Percentiles rank a stretch among this genome's conserved stretches.
Conservation (phyloP, 2,329 filamentous ascomycete species). For the Ophiostoma populinum region DNA sequence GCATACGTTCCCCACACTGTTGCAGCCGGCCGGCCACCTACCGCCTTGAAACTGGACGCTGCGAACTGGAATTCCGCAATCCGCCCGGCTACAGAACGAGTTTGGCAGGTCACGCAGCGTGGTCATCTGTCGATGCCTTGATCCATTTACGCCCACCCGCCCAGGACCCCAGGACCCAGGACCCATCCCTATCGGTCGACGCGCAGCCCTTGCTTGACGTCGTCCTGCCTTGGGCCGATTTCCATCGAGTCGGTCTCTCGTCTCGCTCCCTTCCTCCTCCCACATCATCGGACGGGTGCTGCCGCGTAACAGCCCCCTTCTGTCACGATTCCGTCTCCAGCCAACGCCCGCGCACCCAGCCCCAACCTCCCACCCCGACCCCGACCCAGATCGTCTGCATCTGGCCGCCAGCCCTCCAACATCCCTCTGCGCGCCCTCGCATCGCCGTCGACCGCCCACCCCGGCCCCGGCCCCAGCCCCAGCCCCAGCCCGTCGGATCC, state of each 20-base stretch:
- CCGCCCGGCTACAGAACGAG: not conserved
- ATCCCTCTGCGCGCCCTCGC: constrained; percentile 69
- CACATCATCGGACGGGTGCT: constrained; percentile 39
- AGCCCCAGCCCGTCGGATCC: constrained; percentile 19
- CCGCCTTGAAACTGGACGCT: not conserved
- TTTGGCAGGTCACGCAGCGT: constrained; percentile 3
- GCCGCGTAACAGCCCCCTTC: constrained; percentile 58
- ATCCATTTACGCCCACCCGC: constrained; percentile 6
- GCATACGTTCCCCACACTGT: constrained; percentile 2
- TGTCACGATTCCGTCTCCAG: constrained; percentile 66
- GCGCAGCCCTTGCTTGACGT: not conserved
- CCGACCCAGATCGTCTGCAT: too few species aligned
- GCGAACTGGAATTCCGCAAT: too few species aligned
- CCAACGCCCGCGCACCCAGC: constrained; percentile 47
- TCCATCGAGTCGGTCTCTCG: not conserved
- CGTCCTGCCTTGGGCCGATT: not conserved
- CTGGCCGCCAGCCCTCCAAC: constrained; percentile 56
- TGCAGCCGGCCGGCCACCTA: constrained; percentile 1
- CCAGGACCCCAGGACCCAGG: not conserved
- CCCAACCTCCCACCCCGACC: constrained; percentile 80
- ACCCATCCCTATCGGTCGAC: constrained; percentile 3
- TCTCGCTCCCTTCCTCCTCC: not conserved
- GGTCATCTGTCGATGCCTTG: constrained; percentile 8
- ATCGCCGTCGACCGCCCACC: constrained; percentile 22
- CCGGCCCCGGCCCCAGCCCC: constrained; percentile 16